A percentile compares a stretch with the other conserved stretches of the same genome.
Conservation (phyloP, 2,329 filamentous ascomycete genomes). For the Orbilia oligospora region DNA sequence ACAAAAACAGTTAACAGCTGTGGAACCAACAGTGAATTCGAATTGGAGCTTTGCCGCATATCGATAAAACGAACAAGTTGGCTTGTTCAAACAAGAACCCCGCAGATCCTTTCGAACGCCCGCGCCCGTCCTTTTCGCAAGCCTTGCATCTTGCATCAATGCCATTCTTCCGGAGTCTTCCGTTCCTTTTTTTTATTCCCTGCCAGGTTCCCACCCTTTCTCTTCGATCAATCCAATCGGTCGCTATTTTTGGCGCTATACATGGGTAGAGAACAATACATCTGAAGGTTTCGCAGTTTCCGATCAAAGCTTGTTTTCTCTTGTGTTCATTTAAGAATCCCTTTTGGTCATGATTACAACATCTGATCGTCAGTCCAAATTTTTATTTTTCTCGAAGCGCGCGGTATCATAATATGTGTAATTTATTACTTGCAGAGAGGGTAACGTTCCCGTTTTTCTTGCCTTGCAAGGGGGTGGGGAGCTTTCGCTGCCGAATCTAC, state of each 20-base stretch:
- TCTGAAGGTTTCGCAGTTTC: constrained; percentile 9
- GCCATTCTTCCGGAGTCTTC: constrained; percentile 27
- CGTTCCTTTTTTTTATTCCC: constrained; percentile 11
- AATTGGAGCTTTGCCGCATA: constrained; percentile 15
- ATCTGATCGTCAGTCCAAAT: constrained; percentile 30
- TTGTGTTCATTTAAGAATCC: constrained; percentile 12
- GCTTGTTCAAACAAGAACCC: constrained; percentile 14
- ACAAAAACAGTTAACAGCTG: background rate
- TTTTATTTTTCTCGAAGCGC: constrained; percentile 34
- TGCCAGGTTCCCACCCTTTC: background rate
- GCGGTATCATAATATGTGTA: constrained; percentile 27
- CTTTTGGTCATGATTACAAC: background rate
- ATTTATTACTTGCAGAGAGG: constrained; percentile 6
- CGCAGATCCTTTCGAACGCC: background rate
- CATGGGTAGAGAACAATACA: background rate
- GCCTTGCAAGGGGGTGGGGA: constrained; percentile 4
- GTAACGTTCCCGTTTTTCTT: background rate
- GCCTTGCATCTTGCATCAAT: constrained; percentile 33
- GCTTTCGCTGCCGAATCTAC: constrained; percentile 31
- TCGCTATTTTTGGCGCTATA: constrained; percentile 50
- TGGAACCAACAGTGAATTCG: background rate
- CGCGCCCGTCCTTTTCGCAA: no score
- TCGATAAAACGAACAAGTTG: constrained; percentile 21
- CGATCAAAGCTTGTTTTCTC: constrained; percentile 24
- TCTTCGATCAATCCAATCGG: constrained; percentile 1